A percentile compares a stretch with the other conserved stretches of the same genome.
phyloP scores from a whole-genome alignment of 768 basidiomycete species.

The Strobilomyces confusus region DNA sequence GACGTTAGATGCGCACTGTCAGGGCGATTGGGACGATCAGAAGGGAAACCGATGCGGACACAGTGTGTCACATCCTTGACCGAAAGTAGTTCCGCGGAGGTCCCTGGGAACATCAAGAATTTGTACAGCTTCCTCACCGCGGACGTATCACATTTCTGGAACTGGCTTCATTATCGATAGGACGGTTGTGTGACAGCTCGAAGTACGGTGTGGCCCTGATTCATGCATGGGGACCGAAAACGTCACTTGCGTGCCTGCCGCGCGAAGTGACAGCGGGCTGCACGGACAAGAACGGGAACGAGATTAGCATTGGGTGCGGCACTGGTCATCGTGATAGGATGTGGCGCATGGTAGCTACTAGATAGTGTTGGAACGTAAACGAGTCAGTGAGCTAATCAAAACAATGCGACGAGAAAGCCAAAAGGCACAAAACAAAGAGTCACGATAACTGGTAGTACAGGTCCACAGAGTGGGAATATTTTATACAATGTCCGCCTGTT shows the following conservation, averaged over 20 bases:
- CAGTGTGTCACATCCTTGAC: neutral
- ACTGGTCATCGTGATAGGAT: constrained; percentile 2
- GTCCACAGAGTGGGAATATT: constrained; percentile 4
- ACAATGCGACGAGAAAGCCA: constrained; percentile 5
- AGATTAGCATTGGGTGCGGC: constrained; percentile 6
- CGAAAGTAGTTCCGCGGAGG: constrained; percentile 1
- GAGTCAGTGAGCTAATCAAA: constrained; percentile 14
- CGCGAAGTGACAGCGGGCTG: neutral
- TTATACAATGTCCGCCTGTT: constrained; percentile 10
- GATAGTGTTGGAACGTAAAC: constrained; percentile 2
- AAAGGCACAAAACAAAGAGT: neutral
- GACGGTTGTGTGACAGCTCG: neutral
- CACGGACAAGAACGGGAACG: constrained; percentile 3
- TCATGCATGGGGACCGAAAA: neutral
- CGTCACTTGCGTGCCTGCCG: neutral
- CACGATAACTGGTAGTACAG: constrained; percentile 13
- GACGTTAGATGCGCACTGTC: neutral
- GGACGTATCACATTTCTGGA: constrained; percentile 2
- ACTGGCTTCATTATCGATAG: neutral
- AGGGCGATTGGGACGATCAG: neutral
- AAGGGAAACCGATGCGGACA: neutral
- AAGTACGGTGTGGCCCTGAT: constrained; percentile 1
- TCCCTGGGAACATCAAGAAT: neutral
- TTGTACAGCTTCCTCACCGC: neutral
- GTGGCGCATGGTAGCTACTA: constrained; percentile 6